Conservation (phyloP, 1,284 basidiomycete genomes). For the Neotropicomus parvogracilis region DNA sequence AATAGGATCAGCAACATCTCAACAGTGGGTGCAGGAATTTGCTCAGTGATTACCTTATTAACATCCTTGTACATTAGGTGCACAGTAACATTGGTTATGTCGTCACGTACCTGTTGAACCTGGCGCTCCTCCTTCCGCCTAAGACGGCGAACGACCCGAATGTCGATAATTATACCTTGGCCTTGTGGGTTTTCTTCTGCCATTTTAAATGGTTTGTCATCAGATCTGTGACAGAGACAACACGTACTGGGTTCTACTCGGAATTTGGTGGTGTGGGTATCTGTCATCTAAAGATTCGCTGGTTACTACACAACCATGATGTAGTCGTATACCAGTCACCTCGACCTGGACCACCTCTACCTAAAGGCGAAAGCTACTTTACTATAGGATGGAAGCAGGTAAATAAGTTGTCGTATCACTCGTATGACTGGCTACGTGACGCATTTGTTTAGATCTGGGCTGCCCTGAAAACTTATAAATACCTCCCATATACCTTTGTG, state of each 20-base stretch:
- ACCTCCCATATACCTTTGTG: constrained; percentile 71
- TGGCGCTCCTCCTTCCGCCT: constrained; percentile 73
- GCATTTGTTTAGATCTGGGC: constrained; percentile 54
- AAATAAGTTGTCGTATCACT: too few species aligned
- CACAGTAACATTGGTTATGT: constrained; percentile 78
- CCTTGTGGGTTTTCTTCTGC: constrained; percentile 43
- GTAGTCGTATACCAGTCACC: constrained; percentile 74
- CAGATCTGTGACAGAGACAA: constrained; percentile 47
- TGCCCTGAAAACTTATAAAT: constrained; percentile 65
- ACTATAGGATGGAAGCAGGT: constrained; percentile 82
- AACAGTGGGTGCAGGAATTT: constrained; percentile 48
- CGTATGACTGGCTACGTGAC: too few species aligned
- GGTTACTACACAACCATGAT: not conserved
- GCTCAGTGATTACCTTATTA: not conserved
- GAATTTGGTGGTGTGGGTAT: constrained; percentile 77
- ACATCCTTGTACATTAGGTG: constrained; percentile 39
- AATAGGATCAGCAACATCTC: constrained; percentile 84
- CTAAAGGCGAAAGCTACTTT: constrained; percentile 66
- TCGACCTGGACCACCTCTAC: constrained; percentile 68
- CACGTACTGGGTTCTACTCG: constrained; percentile 70
- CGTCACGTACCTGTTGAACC: constrained; percentile 60
- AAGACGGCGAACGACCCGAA: constrained; percentile 48
- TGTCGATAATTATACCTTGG: constrained; percentile 70
- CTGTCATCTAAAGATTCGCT: not conserved
- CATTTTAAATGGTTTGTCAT: constrained; percentile 2